Percentiles rank a stretch among this genome's conserved stretches.
These are phyloP conservation scores for Candida chauliodis DNA, from an alignment of 805 yeast species.

Conservation along the genomic window DNA sequence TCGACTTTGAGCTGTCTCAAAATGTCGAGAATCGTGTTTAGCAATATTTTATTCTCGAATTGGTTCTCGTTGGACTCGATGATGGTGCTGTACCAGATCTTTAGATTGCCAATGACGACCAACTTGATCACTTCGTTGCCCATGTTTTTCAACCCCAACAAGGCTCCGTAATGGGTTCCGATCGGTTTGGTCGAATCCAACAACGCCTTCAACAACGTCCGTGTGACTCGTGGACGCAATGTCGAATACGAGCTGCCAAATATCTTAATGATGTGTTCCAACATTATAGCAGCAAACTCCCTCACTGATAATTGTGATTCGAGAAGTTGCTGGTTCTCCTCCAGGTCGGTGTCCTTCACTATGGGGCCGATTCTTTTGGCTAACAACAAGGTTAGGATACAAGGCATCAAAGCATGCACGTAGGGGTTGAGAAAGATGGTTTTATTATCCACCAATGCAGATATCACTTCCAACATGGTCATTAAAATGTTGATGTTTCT, in stretches of 20 bases:
- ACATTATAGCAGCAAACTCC: slow-evolving; percentile 80
- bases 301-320: slow-evolving; percentile 59
- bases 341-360: slow-evolving; percentile 31
- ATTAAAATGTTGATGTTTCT: slow-evolving; percentile 65
- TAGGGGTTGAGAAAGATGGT: slow-evolving; percentile 91
- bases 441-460: slow-evolving; percentile 77
- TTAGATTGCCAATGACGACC: slow-evolving; percentile 76
- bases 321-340: slow-evolving; percentile 25
- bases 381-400: slow-evolving; percentile 80
- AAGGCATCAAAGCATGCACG: slow-evolving; percentile 96
- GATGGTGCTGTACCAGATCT: slow-evolving; percentile 71
- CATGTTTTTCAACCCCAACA: slow-evolving; percentile 75
- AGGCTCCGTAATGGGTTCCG: slow-evolving; percentile 91
- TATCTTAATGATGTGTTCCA: slow-evolving; percentile 71
- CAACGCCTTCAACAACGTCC: slow-evolving; percentile 89
- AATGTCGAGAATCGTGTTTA: slow-evolving; percentile 49
- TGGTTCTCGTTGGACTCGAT: slow-evolving; percentile 39
- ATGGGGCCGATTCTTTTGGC: slow-evolving; percentile 81
- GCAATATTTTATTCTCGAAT: slow-evolving; percentile 45
- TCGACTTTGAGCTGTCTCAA: slow-evolving; percentile 45
- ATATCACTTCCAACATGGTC: slow-evolving; percentile 85
- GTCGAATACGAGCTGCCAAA: slow-evolving; percentile 87
- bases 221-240: slow-evolving; percentile 86
- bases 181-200: slow-evolving; percentile 77
- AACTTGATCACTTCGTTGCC: slow-evolving; percentile 88